A percentile compares a stretch with the other conserved stretches of the same genome.
These are phyloP conservation scores for Oryza nivara DNA, from an alignment of 176 grass and related monocot genomes.

Conservation along the genomic window DNA sequence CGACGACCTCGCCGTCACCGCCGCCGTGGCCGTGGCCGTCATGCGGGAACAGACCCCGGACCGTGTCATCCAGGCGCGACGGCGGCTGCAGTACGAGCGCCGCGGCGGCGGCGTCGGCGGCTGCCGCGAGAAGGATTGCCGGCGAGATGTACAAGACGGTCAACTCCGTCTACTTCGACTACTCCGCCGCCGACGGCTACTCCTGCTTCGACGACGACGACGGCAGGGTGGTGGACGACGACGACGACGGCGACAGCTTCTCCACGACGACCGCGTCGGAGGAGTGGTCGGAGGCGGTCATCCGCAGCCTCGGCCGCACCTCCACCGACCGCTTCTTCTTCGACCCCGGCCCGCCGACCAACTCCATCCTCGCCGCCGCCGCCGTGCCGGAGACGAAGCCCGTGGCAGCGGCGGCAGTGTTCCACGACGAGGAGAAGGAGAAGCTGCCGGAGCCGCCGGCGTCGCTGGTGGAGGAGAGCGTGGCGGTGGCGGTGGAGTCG, in stretches of 20 bases:
- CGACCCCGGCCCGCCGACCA: conserved; percentile 57
- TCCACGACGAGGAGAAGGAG: background rate
- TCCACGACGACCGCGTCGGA: conserved; percentile 20
- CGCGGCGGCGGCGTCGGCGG: background rate
- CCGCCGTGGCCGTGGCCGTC: conserved; percentile 65
- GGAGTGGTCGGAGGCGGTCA: conserved; percentile 49
- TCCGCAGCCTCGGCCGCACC: conserved; percentile 43
- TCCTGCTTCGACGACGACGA: conserved; percentile 33
- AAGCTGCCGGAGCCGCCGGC: background rate
- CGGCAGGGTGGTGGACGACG: conserved; percentile 1
- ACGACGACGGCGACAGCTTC: conserved; percentile 7
- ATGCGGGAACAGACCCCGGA: conserved; percentile 56
- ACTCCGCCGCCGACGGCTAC: conserved; percentile 19
- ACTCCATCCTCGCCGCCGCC: conserved; percentile 65
- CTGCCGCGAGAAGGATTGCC: background rate
- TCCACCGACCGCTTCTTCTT: conserved; percentile 60
- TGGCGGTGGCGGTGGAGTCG: conserved; percentile 88
- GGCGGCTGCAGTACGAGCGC: background rate
- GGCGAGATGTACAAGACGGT: conserved; percentile 48
- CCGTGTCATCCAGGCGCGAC: conserved; percentile 64
- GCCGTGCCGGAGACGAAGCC: background rate
- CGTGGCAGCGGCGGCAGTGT: background rate
- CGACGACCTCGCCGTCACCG: background rate
- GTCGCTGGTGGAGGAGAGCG: conserved; percentile 75
- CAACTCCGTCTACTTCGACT: conserved; percentile 55